Evolutionary conservation across 805 yeast genomes (phyloP).

Genomic region (Candida montana): DNA sequence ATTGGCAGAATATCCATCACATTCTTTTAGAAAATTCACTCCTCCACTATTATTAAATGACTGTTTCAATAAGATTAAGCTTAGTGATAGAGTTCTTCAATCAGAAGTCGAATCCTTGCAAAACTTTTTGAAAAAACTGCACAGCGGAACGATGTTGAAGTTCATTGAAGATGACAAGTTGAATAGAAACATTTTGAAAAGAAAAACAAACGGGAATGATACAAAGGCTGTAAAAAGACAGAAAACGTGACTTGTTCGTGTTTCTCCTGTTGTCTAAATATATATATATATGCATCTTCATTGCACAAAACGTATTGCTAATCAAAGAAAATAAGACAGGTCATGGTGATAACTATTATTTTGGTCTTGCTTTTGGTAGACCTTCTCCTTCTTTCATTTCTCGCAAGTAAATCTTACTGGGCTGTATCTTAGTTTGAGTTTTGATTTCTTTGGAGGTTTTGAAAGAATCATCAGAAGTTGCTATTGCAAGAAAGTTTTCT

Average conservation of each 20-base stretch:
- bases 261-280: too few relatives aligned
- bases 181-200: conserved; percentile 52
- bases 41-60: conserved; percentile 15
- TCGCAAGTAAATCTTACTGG: conserved; percentile 16
- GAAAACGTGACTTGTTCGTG: conserved; percentile 13
- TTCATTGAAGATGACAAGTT: conserved; percentile 56
- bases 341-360: too few relatives aligned
- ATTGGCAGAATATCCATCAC: conserved; percentile 44
- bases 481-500: conserved; percentile 36
- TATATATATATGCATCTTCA: too few relatives aligned
- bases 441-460: conserved; percentile 30
- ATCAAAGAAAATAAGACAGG: too few relatives aligned
- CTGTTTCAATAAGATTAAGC: conserved; percentile 22
- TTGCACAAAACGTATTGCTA: too few relatives aligned
- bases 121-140: conserved; percentile 28
- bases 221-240: conserved; percentile 26
- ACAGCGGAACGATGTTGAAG: conserved; percentile 26
- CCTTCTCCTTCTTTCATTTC: conserved; percentile 18
- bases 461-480: conserved; percentile 45
- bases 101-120: conserved; percentile 51
- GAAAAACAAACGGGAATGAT: conserved; percentile 29
- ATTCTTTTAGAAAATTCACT: conserved; percentile 24
- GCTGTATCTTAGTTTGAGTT: conserved; percentile 9
- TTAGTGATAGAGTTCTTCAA: conserved; percentile 52
- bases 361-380: conserved; percentile 10